Conservation (phyloP, 176 grass and related monocot genomes). For the Raddia guianensis region DNA sequence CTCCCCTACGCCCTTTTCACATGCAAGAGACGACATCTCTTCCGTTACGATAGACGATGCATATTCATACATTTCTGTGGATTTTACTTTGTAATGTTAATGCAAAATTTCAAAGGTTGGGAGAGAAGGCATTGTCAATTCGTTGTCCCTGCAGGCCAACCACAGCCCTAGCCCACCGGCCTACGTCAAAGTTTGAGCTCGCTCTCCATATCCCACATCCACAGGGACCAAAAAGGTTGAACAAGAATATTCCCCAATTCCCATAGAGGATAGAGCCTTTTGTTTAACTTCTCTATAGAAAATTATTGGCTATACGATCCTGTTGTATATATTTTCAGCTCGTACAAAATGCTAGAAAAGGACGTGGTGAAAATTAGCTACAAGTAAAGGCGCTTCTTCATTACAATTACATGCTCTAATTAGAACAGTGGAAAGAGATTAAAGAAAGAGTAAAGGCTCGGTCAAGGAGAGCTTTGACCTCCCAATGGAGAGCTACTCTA, state of each 20-base stretch:
- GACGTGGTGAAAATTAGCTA: constrained; percentile 8
- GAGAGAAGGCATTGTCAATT: too few relatives aligned
- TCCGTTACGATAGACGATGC: too few relatives aligned
- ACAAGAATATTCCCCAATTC: constrained; percentile 33
- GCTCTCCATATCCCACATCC: neutral
- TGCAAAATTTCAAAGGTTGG: too few relatives aligned
- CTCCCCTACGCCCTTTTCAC: too few relatives aligned
- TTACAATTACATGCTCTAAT: constrained; percentile 58
- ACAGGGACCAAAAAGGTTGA: neutral
- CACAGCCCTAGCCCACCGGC: neutral
- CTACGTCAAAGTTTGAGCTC: neutral
- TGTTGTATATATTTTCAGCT: neutral
- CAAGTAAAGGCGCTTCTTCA: constrained; percentile 37
- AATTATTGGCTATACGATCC: constrained; percentile 10
- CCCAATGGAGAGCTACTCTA: constrained; percentile 39
- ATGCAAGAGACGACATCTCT: too few relatives aligned
- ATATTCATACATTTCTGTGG: too few relatives aligned
- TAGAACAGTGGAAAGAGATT: constrained; percentile 42
- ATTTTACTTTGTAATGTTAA: too few relatives aligned
- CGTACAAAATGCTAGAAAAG: constrained; percentile 17
- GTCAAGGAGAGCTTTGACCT: constrained; percentile 55
- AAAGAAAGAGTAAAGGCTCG: constrained; percentile 39
- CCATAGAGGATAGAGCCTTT: neutral
- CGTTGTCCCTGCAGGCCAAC: too few relatives aligned
- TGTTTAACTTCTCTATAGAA: neutral